A percentile compares a stretch with the other conserved stretches of the same genome.
These are phyloP conservation scores for Priceomyces carsonii DNA, from an alignment of 805 yeast species.

Conservation along the genomic window DNA sequence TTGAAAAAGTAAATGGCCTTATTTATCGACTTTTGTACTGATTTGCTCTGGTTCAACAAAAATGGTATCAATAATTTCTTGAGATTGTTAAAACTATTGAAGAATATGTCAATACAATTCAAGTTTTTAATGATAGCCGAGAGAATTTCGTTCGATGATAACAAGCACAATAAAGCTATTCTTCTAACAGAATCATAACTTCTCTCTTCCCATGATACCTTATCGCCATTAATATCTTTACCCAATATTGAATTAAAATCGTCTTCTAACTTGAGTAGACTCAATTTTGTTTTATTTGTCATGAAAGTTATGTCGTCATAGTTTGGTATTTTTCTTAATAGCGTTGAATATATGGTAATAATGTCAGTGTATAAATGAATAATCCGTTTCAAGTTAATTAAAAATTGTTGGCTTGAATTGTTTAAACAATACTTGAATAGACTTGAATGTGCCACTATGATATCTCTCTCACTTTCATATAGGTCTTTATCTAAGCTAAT, in stretches of 20 bases:
- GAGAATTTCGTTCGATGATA: slow-evolving; percentile 17
- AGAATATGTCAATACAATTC: slow-evolving; percentile 39
- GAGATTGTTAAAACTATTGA: slow-evolving; percentile 37
- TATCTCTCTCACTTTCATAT: slow-evolving; percentile 22
- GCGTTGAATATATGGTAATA: slow-evolving; percentile 39
- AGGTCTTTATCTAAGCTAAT: slow-evolving; percentile 24
- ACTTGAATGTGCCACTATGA: slow-evolving; percentile 27
- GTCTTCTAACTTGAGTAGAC: slow-evolving; percentile 27
- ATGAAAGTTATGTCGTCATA: slow-evolving; percentile 42
- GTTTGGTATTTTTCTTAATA: slow-evolving; percentile 38
- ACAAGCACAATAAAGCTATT: slow-evolving; percentile 17
- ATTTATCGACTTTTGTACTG: slow-evolving; percentile 24
- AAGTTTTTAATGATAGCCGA: slow-evolving; percentile 22
- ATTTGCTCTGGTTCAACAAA: slow-evolving; percentile 31
- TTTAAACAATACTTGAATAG: slow-evolving; percentile 37
- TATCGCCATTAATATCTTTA: slow-evolving; percentile 9
- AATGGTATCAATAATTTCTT: slow-evolving; percentile 38
- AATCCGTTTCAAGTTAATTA: slow-evolving; percentile 30
- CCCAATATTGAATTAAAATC: slow-evolving; percentile 33
- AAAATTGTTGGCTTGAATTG: slow-evolving; percentile 24
- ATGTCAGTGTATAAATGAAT: slow-evolving; percentile 39
- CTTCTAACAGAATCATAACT: slow-evolving; percentile 27
- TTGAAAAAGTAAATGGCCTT: slow-evolving; percentile 27
- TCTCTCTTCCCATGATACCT: slow-evolving; percentile 25
- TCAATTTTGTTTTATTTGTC: slow-evolving; percentile 22